A percentile compares a stretch with the other conserved stretches of the same genome.
Evolutionary conservation across 352 stramenopile species (phyloP).

Genomic region (Phytophthora ramorum): DNA sequence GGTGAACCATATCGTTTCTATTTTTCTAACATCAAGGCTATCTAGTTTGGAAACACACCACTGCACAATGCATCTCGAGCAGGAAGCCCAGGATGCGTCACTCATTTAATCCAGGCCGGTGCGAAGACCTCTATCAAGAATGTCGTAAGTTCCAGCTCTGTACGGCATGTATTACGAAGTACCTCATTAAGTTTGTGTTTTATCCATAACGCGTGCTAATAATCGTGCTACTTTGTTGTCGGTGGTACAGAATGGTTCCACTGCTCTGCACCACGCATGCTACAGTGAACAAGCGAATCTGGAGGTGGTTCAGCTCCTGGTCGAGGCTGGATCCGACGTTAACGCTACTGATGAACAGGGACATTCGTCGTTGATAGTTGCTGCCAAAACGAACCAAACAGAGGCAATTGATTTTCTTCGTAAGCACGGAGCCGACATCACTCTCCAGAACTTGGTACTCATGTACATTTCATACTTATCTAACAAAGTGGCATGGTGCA

Average conservation of each 20-base stretch:
- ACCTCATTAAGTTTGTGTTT: neutral
- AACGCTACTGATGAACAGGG: slow-evolving; percentile 69
- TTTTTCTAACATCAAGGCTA: neutral
- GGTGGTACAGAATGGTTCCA: slow-evolving; percentile 63
- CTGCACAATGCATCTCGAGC: slow-evolving; percentile 77
- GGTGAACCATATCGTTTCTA: neutral
- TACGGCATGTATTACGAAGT: no score
- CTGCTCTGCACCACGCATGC: slow-evolving; percentile 78
- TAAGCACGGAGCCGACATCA: slow-evolving; percentile 54
- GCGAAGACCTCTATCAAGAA: slow-evolving; percentile 59
- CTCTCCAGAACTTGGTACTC: slow-evolving; percentile 54
- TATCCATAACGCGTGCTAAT: neutral
- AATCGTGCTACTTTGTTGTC: neutral
- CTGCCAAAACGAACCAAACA: slow-evolving; percentile 78
- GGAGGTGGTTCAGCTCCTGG: slow-evolving; percentile 58
- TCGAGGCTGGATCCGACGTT: slow-evolving; percentile 66
- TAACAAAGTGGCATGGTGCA: neutral
- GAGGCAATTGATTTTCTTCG: slow-evolving; percentile 63
- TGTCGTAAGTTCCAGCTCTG: slow-evolving; percentile 41
- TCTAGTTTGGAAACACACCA: slow-evolving; percentile 81
- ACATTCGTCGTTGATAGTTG: slow-evolving; percentile 72
- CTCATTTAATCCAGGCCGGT: slow-evolving; percentile 55
- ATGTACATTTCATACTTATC: neutral
- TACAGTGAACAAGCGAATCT: slow-evolving; percentile 72
- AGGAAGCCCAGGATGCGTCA: slow-evolving; percentile 55